Base-by-base conservation (phyloP, 2,329 filamentous ascomycete species). In the Sphaerulina populicola region DNA sequence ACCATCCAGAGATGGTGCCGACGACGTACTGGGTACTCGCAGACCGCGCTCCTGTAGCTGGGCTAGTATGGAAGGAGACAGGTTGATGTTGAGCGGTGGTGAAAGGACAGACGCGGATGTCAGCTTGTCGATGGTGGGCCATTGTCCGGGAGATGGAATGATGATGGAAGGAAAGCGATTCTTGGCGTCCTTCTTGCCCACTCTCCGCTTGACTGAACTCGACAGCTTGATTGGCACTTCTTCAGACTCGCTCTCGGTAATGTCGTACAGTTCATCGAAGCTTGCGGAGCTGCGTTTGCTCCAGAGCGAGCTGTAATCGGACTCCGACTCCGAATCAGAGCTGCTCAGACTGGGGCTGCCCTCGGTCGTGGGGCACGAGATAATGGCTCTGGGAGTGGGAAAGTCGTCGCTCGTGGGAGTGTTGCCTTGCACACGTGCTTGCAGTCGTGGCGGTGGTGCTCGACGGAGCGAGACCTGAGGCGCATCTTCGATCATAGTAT, bases 221-320 rank as follows among this genome's bases (percentile, higher is more conserved):
- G 78, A 69, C 64, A 75, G 65, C 70, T 76, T 64, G 66, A 77
- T 64, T 63, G 73, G 62, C 61, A 81, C 66, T 35, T 64, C 58
- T 59, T 79, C 74, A 7, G 79, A 76, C 60, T 94, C 88, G 49
- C 88, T 81, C 59, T 94, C 88, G 12, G 87, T 89, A 38, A 88
- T 78, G 68, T 93, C 86, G 68, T 95, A 95, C 44, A 95, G 73
- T 62, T 94, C 88, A 68, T 94, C 87, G 62, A 91, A 91, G 57
- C 88, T 83, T 59, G 80, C 86, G 60, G 81, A 79, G 58, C 83
- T 83, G 66, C 77, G 73, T 60, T 80, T 75, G 54, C 69, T 82
- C 85, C 84, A 82, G 56, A 64, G 55, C 4, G 65, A 68, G 42
- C 64, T 64, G 11, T 58, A 52, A 40, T 67, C 66, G 15, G 65